phyloP scores from a whole-genome alignment of 257 asterid genomes.

The Penstemon barbatus region DNA sequence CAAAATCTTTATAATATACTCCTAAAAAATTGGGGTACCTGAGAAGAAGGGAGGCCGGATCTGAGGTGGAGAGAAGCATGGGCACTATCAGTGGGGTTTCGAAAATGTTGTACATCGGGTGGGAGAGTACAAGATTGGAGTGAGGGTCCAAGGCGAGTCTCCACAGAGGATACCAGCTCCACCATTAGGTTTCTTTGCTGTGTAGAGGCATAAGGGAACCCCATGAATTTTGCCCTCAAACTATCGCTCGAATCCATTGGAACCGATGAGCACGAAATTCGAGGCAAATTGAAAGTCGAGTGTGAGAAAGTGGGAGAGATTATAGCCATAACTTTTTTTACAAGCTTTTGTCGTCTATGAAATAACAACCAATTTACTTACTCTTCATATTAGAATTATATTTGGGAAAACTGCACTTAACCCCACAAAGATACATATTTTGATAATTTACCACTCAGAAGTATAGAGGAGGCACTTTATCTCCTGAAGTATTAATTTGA shows the following conservation, averaged over 20 bases:
- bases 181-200: constrained; percentile 66
- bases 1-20: no score
- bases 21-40: constrained; percentile 33
- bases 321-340: constrained; percentile 30
- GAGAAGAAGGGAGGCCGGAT: constrained; percentile 69
- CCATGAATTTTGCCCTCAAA: constrained; percentile 52
- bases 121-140: constrained; percentile 75
- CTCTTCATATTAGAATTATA: neutral
- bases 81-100: constrained; percentile 52
- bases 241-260: constrained; percentile 42
- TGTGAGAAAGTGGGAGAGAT: constrained; percentile 12
- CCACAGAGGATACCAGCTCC: constrained; percentile 66
- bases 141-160: constrained; percentile 52
- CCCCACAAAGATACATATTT: no score
- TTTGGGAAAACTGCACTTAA: no score
- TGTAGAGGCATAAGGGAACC: constrained; percentile 62
- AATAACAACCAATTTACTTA: neutral
- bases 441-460: no score
- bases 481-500: no score
- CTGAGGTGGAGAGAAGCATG: constrained; percentile 60
- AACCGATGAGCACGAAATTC: constrained; percentile 31
- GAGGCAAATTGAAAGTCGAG: neutral
- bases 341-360: neutral
- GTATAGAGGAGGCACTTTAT: no score
- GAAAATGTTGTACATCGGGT: constrained; percentile 53